These are phyloP conservation scores for Arachnomyces sp. DNA, from an alignment of 2,329 filamentous ascomycete species.

Conservation along the genomic window DNA sequence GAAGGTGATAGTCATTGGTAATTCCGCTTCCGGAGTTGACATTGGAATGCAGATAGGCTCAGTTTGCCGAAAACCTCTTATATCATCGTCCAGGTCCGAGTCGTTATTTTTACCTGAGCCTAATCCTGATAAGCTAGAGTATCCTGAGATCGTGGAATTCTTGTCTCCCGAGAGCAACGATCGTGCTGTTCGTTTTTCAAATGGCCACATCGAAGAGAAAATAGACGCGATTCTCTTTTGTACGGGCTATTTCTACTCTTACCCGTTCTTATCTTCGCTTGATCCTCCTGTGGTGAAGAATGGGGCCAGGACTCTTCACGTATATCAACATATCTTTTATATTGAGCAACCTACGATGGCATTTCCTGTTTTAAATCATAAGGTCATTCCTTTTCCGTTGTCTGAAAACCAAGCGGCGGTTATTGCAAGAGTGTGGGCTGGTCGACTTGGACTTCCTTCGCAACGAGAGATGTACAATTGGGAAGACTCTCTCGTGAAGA, in stretches of 20 bases:
- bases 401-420: conserved; percentile 72
- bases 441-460: conserved; percentile 58
- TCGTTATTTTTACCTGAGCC: conserved; percentile 35
- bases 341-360: conserved; percentile 68
- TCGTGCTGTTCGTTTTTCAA: conserved; percentile 58
- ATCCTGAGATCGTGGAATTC: conserved; percentile 48
- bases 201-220: conserved; percentile 57
- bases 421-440: conserved; percentile 69
- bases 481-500: conserved; percentile 44
- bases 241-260: conserved; percentile 82
- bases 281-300: conserved; percentile 54
- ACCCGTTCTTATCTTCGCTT: conserved; percentile 58
- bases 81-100: conserved; percentile 55
- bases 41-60: conserved; percentile 68
- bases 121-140: conserved; percentile 49
- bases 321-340: conserved; percentile 76
- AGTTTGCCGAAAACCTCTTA: conserved; percentile 52
- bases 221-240: conserved; percentile 78
- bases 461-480: conserved; percentile 59
- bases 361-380: conserved; percentile 68
- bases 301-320: conserved; percentile 61
- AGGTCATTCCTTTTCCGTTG: conserved; percentile 80
- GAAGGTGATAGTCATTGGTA: conserved; percentile 78
- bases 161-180: conserved; percentile 44
- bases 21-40: conserved; percentile 75